Evolutionary conservation across 768 basidiomycete genomes (phyloP).

Genomic region (Cubamyces lactineus): DNA sequence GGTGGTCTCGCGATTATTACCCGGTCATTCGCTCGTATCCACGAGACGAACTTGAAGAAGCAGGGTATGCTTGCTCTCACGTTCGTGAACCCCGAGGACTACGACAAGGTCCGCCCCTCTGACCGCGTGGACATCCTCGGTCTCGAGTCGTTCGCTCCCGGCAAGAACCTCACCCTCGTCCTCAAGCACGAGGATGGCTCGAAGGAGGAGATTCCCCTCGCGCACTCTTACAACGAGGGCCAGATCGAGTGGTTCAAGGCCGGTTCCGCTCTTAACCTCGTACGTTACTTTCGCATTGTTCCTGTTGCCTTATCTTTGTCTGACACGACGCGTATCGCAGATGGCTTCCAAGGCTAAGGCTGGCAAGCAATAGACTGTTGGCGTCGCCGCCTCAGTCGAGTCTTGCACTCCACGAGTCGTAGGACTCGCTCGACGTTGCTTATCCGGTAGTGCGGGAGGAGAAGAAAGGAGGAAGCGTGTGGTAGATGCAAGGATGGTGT

Average conservation of each 20-base stretch:
- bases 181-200: constrained; percentile 84
- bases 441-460: no score
- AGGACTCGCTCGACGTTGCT: background rate
- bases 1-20: constrained; percentile 96
- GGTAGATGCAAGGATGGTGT: constrained; percentile 3
- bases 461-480: background rate
- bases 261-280: constrained; percentile 90
- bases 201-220: constrained; percentile 75
- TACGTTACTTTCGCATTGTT: constrained; percentile 38
- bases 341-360: constrained; percentile 70
- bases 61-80: constrained; percentile 98
- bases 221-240: constrained; percentile 95
- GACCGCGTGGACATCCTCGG: constrained; percentile 92
- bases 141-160: constrained; percentile 86
- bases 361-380: constrained; percentile 32
- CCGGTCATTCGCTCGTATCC: constrained; percentile 96
- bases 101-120: constrained; percentile 86
- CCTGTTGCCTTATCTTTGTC: background rate
- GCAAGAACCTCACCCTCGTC: constrained; percentile 84
- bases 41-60: constrained; percentile 99
- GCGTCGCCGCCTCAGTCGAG: background rate
- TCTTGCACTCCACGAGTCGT: background rate
- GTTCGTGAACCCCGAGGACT: constrained; percentile 90
- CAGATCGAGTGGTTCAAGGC: constrained; percentile 99
- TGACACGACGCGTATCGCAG: constrained; percentile 36